Base-by-base conservation (phyloP, 1,284 basidiomycete genomes). In the Meira nashicola region DNA sequence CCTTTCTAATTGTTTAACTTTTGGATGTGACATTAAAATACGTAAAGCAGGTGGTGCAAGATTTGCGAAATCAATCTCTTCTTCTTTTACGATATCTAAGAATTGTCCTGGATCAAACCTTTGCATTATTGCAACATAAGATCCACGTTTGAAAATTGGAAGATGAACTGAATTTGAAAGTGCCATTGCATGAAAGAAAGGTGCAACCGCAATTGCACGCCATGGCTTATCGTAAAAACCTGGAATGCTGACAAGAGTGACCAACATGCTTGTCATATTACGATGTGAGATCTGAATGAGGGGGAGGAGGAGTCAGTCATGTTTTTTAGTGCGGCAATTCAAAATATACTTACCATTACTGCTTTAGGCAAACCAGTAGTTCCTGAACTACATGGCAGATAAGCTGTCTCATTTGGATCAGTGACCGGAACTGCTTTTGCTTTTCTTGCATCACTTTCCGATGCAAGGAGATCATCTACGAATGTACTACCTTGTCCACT, bases 321-420 rank as follows among this genome's bases (percentile, higher is more conserved):
- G n/a, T n/a, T n/a, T n/a, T n/a, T n/a, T n/a, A n/a, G n/a, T n/a
- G n/a, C n/a, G n/a, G n/a, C n/a, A n/a, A n/a, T n/a, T n/a, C n/a
- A n/a, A n/a, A n/a, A 8, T 33, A 3, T 33, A 33, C 28, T 33
- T 8, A 33, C 28, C 28, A 33, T 57, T 17, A 68, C 61, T 1
- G 64, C 66, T 40, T 68, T 68, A 37, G 64, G 64, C 2, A 66
- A 49, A 37, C 64, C 66, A 0, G 64, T 68, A 3, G 66, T 68
- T 12, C 66, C 66, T 28, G 62, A 64, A 39, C 58, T 61, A 37
- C 63, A 68, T 1, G 62, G 62, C 12, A 68, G 57, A 48, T 64
- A 68, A 8, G 28, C n/a, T 23, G 37, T 54, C 11, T 55, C 37
- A 7, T 55, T 19, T 2, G 39, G 56, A 9, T n/a, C 9, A 28